Base-by-base conservation (phyloP, 139 green algal genomes). In the Coelastrella sp. region DNA sequence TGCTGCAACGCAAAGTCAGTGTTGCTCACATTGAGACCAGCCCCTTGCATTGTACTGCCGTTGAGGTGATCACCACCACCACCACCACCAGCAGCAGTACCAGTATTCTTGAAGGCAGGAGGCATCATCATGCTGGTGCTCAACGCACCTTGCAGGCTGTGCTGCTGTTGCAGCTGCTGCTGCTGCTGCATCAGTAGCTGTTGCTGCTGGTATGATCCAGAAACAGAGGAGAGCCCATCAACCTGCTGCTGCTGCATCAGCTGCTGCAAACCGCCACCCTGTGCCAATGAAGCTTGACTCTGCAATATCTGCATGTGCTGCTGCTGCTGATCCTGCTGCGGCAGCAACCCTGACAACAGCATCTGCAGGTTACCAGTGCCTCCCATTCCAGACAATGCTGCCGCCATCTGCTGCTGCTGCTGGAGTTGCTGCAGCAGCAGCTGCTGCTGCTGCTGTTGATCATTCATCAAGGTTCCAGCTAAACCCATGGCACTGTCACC, bases 251-350 rank as follows among this genome's bases (percentile, higher is more conserved):
- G 72, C 57, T 81, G 59, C 4, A 75, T 37, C 4, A 51, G 51
- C 53, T 51, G 27, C 19, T 59, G 53, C 64, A 78, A 51, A 34
- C 82, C 67, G 48, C 62, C 63, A 37, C 82, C 77, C 7, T 79
- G 64, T 4, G 76, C 38, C 45, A 71, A 50, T 76, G 75, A 43
- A 32, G 35, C 69, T 34, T 73, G 60, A 21, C 19, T 43, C 67
- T 78, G 64, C 66, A 79, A 57, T 19, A 64, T 27, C 32, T 64
- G 34, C 34, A 85, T 27, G 11, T 83, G 87, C 66, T 87, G 71
- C 60, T 74, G 72, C 57, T 81, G 68, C 11, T 59, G 45, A 2
- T 86, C 69, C 5, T 67, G 17, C 48, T 86, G 72, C 57, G 69
- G 73, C 77, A 89, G 30, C 17, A 27, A 23, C n/a, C 72, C 21